These are phyloP conservation scores for Penicillium verhagenii DNA, from an alignment of 495 filamentous ascomycete species.

Conservation along the genomic window DNA sequence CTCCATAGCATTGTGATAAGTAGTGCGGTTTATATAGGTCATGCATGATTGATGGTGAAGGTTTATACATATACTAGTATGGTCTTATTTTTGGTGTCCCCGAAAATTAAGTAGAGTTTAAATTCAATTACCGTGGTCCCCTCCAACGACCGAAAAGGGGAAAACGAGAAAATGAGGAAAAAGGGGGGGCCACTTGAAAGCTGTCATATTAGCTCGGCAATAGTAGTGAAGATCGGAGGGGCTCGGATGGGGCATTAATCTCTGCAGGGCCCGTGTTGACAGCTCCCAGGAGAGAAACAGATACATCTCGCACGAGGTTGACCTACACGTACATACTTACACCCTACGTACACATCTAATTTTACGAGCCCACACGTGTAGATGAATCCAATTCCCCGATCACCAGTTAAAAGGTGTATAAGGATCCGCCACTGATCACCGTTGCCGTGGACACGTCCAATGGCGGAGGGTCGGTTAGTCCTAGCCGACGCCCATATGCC, in stretches of 20 bases:
- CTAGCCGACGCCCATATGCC: neutral
- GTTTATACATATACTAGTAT: neutral
- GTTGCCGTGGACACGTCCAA: neutral
- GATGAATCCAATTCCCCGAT: neutral
- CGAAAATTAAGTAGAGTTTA: neutral
- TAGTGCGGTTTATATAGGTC: too few relatives aligned
- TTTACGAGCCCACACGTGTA: neutral
- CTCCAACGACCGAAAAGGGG: too few relatives aligned
- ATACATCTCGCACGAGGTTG: neutral
- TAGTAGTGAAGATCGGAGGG: neutral
- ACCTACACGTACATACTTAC: neutral
- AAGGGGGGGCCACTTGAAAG: neutral
- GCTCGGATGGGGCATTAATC: conserved; percentile 1
- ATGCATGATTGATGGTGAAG: too few relatives aligned
- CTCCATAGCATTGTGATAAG: too few relatives aligned
- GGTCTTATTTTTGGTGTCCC: neutral
- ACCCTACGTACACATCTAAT: neutral
- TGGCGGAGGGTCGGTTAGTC: neutral
- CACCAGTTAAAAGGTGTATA: neutral
- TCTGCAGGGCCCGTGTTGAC: conserved; percentile 14
- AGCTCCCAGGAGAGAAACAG: conserved; percentile 8
- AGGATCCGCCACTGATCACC: neutral
- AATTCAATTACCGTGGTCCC: neutral
- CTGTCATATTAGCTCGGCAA: neutral
- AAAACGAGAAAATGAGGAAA: too few relatives aligned